Base-by-base conservation (phyloP, 2,329 filamentous ascomycete species). In the Alternaria sp. region DNA sequence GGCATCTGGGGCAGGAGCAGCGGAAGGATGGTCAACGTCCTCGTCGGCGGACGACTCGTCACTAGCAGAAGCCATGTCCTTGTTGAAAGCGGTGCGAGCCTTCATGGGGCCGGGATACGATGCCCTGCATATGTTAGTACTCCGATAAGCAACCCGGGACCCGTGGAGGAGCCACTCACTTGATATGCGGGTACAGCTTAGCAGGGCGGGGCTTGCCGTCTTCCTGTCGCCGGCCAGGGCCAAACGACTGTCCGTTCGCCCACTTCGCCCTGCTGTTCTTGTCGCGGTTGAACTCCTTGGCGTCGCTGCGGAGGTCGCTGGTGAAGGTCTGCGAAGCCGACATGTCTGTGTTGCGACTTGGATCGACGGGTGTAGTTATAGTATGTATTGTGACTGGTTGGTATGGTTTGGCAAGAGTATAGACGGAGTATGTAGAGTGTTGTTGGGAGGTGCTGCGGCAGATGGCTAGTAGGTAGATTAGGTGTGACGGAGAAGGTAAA, bases 301-400 rank as follows among this genome's bases (percentile, higher is more conserved):
- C 82, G 69, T 79, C 79, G 76, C 82, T 83, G 75, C 87, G 86
- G 66, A 88, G 81, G 75, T 89, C 87, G 75, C 79, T 75, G 71
- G 82, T 83, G 72, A 83, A 79, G 74, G 80, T 78, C 76, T 83
- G 82, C 70, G 83, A 80, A 71, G 81, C 75, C 69, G 82, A 79
- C 82, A 84, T 84, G 76, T 51, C 73, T 69, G 61, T 45, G 49
- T 37, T 54, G 25, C 43, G 25, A 18, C 33, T 60, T 68, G 63
- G 28, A 51, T 53, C 18, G 47, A 60, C 55, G 53, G 57, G 55
- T 60, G 64, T 20, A 25, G 25, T 25, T 56, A 20, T 47, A 26
- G 18, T 54, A 6, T 50, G 47, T 59, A 41, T 12, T n/a, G 50
- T 30, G 60, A 47, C 8, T 47, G 26, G n/a, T 25, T 28, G 45